Evolutionary conservation across 1,284 basidiomycete genomes (phyloP), one percentile per base, ranked within the genome.

Genomic region (Trichosporon faecale): DNA sequence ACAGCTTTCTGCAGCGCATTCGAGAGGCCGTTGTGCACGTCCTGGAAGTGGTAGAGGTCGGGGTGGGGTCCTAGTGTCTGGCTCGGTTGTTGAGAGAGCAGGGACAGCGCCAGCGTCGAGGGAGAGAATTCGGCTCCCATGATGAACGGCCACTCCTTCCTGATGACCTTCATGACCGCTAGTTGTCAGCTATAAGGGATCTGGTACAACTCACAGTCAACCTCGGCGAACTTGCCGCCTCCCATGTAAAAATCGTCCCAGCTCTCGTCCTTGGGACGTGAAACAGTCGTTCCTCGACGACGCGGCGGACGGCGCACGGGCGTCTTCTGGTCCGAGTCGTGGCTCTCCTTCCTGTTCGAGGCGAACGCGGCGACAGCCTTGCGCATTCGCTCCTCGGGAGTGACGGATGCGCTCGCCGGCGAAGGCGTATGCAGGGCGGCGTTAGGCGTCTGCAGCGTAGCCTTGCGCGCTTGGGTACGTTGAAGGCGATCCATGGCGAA

Each of bases 51-150:
- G 1, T 72, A 57, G 8, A 84, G 74, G 16, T 77, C 71, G 5
- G 78, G 79, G 64, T 81, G 76, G 61, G 66, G 65, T 44, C 69
- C 72, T 11, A 77, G 72, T 49, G 73, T 74, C 37, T 65, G 63
- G 0, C 86, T 83, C 2, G 90, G 88, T 0, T 88, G 87, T 63
- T 89, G 87, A 71, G 94, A 91, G 31, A 98, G 85, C 4, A 98
- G 86, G 76, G 93, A 90, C 27, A 98, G 86, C 6, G 94, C 94
- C 52, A 97, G 87, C 75, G 95, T 91, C 33, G 96, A 93, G 31
- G 91, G 90, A 78, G 95, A 95, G 84, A 97, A 98, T 91, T 94
- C 76, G n/a, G 90, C 88, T 74, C 94, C 89, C 70, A 92, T 89
- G 61, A 95, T 89, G 77, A 93, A 91, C 72, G 92, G 91, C 94